Percentiles rank a stretch among this genome's conserved stretches.
These are phyloP conservation scores for Pelargonium myrrhifolium DNA, from an alignment of 441 rosid genomes.

Conservation along the genomic window DNA sequence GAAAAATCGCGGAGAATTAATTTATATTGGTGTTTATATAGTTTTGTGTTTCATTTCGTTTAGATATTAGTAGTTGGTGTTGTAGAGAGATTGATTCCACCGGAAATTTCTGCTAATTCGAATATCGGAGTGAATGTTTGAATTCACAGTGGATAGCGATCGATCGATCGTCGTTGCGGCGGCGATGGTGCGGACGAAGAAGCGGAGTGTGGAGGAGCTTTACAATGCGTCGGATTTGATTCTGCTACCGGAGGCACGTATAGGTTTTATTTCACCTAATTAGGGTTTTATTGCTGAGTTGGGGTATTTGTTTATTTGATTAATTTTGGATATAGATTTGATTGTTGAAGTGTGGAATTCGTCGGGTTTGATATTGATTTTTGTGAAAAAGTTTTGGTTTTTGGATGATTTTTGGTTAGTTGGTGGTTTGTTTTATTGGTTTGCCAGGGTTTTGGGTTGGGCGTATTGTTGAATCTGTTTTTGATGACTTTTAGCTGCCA, in stretches of 20 bases:
- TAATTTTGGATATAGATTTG: background rate
- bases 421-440: conserved; percentile 4
- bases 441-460: conserved; percentile 4
- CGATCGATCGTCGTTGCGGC: conserved; percentile 25
- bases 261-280: conserved; percentile 21
- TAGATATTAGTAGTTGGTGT: conserved; percentile 8
- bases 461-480: conserved; percentile 7
- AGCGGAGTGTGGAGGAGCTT: conserved; percentile 29
- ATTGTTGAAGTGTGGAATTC: conserved; percentile 10
- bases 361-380: background rate
- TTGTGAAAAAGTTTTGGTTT: background rate
- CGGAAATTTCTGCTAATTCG: conserved; percentile 7
- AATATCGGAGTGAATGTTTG: conserved; percentile 19
- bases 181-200: conserved; percentile 21
- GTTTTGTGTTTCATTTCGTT: background rate
- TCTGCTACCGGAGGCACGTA: conserved; percentile 42
- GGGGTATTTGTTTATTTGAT: background rate
- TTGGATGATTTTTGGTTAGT: background rate
- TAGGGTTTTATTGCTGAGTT: conserved; percentile 20
- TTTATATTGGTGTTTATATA: conserved; percentile 11
- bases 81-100: conserved; percentile 22
- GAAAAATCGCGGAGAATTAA: background rate
- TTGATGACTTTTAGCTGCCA: too few species aligned
- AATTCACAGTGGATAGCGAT: conserved; percentile 17
- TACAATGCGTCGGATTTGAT: conserved; percentile 35